Conservation (phyloP, 208 protist genomes). For the Leishmania braziliensis region DNA sequence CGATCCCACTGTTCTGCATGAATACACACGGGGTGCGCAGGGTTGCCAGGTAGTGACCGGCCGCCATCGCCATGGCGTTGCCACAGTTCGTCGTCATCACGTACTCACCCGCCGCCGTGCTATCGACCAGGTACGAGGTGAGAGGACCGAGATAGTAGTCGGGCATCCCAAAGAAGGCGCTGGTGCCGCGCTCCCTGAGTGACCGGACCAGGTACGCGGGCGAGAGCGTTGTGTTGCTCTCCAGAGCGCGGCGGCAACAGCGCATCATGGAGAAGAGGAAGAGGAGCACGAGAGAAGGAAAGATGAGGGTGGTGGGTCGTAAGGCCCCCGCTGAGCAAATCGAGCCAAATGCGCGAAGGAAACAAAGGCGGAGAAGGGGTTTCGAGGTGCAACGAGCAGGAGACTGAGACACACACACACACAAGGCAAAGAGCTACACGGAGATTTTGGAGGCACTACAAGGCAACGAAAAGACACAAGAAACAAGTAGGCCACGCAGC, state of each 20-base stretch:
- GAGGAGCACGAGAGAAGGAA: constrained; percentile 3
- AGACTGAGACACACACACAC: neutral
- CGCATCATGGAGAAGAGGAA: constrained; percentile 7
- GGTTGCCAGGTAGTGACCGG: constrained; percentile 85
- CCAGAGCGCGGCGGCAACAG: neutral
- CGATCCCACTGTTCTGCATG: constrained; percentile 78
- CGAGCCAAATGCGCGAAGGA: neutral
- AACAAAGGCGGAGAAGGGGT: too few relatives aligned
- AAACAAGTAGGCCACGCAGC: neutral
- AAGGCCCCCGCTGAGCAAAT: neutral
- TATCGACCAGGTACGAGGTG: constrained; percentile 75
- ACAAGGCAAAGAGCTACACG: neutral
- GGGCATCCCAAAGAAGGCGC: constrained; percentile 85
- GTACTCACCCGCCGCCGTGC: constrained; percentile 57
- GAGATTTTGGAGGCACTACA: neutral
- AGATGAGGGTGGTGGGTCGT: neutral
- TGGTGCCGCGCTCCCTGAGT: constrained; percentile 45
- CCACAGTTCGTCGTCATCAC: constrained; percentile 85
- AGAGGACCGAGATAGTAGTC: constrained; percentile 84
- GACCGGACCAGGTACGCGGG: constrained; percentile 51
- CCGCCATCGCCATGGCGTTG: constrained; percentile 78
- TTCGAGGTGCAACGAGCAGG: neutral
- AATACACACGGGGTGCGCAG: constrained; percentile 72
- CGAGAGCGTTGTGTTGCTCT: constrained; percentile 31
- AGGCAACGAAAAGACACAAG: neutral